Conservation (phyloP, 78 protist species). For the Pigoraptor vietnamica region DNA sequence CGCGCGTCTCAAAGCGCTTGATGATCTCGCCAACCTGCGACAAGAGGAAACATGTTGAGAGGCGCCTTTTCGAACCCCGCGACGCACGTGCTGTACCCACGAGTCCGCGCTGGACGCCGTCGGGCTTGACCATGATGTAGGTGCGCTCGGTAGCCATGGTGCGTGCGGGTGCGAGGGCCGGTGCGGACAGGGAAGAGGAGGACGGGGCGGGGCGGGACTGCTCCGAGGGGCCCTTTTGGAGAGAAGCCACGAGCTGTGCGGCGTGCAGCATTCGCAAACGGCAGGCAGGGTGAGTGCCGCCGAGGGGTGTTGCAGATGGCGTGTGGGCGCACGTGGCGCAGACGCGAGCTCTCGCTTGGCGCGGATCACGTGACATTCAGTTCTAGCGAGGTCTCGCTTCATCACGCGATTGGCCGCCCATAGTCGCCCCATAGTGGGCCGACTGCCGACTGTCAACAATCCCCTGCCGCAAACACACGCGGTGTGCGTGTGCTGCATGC, state of each 20-base stretch:
- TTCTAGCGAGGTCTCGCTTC: too few species aligned
- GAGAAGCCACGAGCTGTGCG: not conserved
- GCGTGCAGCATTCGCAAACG: not conserved
- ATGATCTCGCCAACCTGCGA: conserved; percentile 46
- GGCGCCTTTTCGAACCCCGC: too few species aligned
- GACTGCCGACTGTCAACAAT: too few species aligned
- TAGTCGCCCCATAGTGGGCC: too few species aligned
- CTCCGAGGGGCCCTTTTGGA: not conserved
- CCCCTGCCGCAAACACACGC: too few species aligned
- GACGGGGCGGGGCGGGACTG: too few species aligned
- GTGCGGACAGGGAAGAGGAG: too few species aligned
- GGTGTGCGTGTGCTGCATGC: too few species aligned
- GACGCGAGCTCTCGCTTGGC: too few species aligned
- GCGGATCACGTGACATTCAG: too few species aligned
- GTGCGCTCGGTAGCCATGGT: conserved; percentile 56
- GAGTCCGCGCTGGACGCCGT: conserved; percentile 72
- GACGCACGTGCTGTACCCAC: too few species aligned
- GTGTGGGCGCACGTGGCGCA: not conserved
- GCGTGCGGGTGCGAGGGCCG: not conserved
- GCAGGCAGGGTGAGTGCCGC: not conserved
- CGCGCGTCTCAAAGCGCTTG: conserved; percentile 53
- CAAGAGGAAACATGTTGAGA: not conserved
- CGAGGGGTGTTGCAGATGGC: not conserved
- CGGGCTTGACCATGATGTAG: conserved; percentile 82
- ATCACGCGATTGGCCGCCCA: too few species aligned